Base-by-base conservation (phyloP, 768 basidiomycete genomes). In the Boletus speciosus region DNA sequence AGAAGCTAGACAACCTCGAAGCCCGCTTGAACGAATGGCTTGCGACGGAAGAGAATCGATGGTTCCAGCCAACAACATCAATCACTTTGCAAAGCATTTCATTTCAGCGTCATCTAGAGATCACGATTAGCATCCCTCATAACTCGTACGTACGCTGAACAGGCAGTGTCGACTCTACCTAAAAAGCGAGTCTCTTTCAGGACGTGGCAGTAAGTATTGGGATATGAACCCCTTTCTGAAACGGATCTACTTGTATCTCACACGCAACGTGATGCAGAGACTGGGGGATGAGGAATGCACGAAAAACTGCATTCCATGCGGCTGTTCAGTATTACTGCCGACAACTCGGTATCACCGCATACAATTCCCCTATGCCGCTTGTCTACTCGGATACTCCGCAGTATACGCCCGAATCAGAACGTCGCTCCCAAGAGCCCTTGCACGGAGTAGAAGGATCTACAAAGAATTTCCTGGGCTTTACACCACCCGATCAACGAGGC, bases 271-370 rank as follows among this genome's bases (percentile, higher is more conserved):
- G 12, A 37, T 38, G 34, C 54, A 69, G 68, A 61, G 82, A 84
- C 67, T 91, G 88, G 88, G 79, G 81, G 25, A 70, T 85, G 27
- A 79, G 78, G 19, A 74, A 73, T 56, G 69, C 78, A 11, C 81
- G 88, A 44, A 83, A 80, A 64, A 91, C 89, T 1, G 85, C 88
- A 3, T 92, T 92, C 74, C 82, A 89, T 63, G 86, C 86, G 9
- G 89, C 90, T 1, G 84, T 83, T 21, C 82, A 88, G 60, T 79
- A 84, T 61, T 90, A 85, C 67, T 86, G 81, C 62, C 80, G 76
- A 50, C 81, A 88, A 63, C 79, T 90, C 9, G 84, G 81, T 34
- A 89, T 91, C 61, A 73, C 73, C 21, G 82, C 80, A 58, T 76
- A 74, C 69, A 78, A 81, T 61, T 77, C 88, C 2, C 75, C 84